phyloP scores from a whole-genome alignment of 202 grass and related monocot genomes.

The Digitaria exilis region DNA sequence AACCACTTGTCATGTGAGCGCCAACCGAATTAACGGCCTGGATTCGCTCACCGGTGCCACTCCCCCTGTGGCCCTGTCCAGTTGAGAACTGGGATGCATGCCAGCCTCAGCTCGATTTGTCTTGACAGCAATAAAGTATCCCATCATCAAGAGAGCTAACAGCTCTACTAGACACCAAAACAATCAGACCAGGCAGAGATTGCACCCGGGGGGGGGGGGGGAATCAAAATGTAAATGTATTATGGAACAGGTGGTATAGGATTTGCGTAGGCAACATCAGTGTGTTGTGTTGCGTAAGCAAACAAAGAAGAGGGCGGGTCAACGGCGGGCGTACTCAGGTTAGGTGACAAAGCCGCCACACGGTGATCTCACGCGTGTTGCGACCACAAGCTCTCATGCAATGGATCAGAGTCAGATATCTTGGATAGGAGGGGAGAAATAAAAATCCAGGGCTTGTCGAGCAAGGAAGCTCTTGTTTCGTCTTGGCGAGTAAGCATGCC shows the following conservation, averaged over 20 bases:
- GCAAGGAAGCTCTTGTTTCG: not conserved
- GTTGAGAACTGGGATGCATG: not conserved
- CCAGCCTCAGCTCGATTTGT: not conserved
- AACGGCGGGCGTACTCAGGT: conserved; percentile 11
- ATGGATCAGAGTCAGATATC: not conserved
- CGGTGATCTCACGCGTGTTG: conserved; percentile 30
- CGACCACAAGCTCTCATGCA: not conserved
- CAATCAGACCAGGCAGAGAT: not conserved
- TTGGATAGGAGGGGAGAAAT: no score
- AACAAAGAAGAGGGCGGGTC: not conserved
- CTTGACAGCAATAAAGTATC: no score
- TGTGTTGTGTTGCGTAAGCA: not conserved
- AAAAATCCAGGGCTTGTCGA: not conserved
- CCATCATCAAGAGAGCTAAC: no score
- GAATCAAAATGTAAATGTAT: not conserved
- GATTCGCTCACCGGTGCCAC: not conserved
- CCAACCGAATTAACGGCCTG: conserved; percentile 39
- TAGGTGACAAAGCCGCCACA: conserved; percentile 11
- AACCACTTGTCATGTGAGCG: conserved; percentile 17
- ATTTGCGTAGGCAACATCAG: not conserved
- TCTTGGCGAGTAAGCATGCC: not conserved
- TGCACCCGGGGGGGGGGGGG: no score
- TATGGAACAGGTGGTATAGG: not conserved
- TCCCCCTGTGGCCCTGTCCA: not conserved
- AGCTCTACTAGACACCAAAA: no score